Base-by-base conservation (phyloP, 2,329 filamentous ascomycete genomes). In the Ilyonectria robusta region DNA sequence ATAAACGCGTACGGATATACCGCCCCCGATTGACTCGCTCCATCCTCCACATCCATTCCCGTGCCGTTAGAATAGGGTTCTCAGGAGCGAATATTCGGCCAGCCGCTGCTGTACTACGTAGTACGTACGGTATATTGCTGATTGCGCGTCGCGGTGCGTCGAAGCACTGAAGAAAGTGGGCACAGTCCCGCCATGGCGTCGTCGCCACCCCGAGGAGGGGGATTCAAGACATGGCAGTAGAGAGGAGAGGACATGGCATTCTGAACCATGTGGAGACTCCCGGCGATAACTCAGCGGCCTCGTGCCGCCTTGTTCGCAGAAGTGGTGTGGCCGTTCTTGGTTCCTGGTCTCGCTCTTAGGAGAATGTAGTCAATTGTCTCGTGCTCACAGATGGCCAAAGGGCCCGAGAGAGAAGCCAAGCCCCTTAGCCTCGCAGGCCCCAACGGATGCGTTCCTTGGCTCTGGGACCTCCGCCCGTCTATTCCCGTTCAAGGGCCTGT, bases 1-100 rank as follows among this genome's bases (percentile, higher is more conserved):
- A 65, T 65, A 57, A 51, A 65, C 62, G 62, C 62, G 62, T 65
- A 23, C 23, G 23, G 23, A 23, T 23, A 65, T 65, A 33, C 29
- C 42, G 23, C 21, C 2, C 19, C 44, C 33, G 35, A 56, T 65
- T 65, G 53, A 60, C 44, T 59, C 50, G 42, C 15, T 8, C n/a
- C 44, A 33, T 40, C 35, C 33, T 9, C 31, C 33, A 31, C n/a
- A 26, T 42, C 13, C 26, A 17, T 50, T 44, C 44, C 53, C 53
- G 55, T 35, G n/a, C 9, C 11, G n/a, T 33, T 33, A 33, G 2
- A 33, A 33, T 33, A 9, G 31, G 7, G 1, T 33, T 33, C 11
- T 9, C 8, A 9, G 31, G 9, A 33, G 8, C 31, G 31, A 33
- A 33, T 11, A 33, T 11, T 33, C 31, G 7, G 11, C 31, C 31